Evolutionary conservation across 306 rosid genomes (phyloP), one percentile per base, ranked within the genome.

Genomic region (Heteromeles arbutifolia): DNA sequence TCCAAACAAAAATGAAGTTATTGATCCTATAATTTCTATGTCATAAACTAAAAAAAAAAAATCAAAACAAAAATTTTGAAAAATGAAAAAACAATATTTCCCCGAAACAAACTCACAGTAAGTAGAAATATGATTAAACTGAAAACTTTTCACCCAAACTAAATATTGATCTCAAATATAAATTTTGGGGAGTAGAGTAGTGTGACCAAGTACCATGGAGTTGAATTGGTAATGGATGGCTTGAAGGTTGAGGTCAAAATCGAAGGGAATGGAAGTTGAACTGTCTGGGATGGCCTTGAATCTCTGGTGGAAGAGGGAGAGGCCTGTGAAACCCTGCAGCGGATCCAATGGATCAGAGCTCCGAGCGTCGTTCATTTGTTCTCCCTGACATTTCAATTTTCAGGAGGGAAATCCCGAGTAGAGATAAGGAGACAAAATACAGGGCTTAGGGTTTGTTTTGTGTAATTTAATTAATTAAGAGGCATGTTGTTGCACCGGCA

Each of bases 201-300:
- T 0, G 19, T 56, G 11, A 65, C 32, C 41, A 12, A 44, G 44
- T 76, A 90, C 98, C 85, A 57, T 80, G 84, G 97, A 86, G 77
- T 74, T 86, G 84, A 93, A 91, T 70, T 76, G 84, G 77, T 41
- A 80, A 83, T 88, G 83, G 48, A 89, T 83, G 84, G 72, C 24
- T 65, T 84, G 81, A 6, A 91, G 86, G 28, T 87, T 87, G 67
- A 10, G n/a, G 62, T 78, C 76, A 11, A 77, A 48, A 62, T 87
- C 76, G 78, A 58, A 69, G 59, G 86, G 82, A 26, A 81, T 64
- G 53, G 88, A 85, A 39, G 44, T 48, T 48, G 21, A 48, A 48
- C 8, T 64, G 70, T 77, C 66, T 19, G 84, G 44, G 0, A 39
- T 63, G 8, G 76, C 37, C 2, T 75, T 61, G 17, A 77, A 74